Evolutionary conservation across 2,329 filamentous ascomycete species (phyloP).

Genomic region (Fusarium austroafricanum): DNA sequence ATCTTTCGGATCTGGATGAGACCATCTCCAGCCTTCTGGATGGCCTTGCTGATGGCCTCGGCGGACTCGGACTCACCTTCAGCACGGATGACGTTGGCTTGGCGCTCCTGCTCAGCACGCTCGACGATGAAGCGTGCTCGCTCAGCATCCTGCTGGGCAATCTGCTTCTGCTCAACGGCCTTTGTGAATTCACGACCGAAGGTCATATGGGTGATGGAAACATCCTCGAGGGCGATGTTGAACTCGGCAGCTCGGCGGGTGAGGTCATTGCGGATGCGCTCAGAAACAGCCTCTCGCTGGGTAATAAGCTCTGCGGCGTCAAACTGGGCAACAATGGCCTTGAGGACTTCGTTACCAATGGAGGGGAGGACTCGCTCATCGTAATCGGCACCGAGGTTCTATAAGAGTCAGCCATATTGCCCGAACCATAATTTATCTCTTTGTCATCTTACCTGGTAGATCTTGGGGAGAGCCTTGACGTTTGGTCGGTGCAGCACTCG

Average conservation of each 20-base stretch:
- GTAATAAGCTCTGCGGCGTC: slow-evolving; percentile 99
- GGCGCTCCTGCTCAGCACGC: slow-evolving; percentile 97
- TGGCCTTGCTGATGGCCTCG: slow-evolving; percentile 93
- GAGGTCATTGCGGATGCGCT: slow-evolving; percentile 92
- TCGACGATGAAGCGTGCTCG: slow-evolving; percentile 98
- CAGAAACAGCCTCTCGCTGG: slow-evolving; percentile 94
- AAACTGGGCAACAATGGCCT: slow-evolving; percentile 98
- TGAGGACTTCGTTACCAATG: slow-evolving; percentile 99
- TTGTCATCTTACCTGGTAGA: slow-evolving; percentile 82
- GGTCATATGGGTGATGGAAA: slow-evolving; percentile 99
- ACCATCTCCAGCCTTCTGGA: slow-evolving; percentile 92
- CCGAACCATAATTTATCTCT: neutral
- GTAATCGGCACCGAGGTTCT: slow-evolving; percentile 98
- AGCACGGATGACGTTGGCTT: slow-evolving; percentile 97
- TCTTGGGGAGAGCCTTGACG: slow-evolving; percentile 91
- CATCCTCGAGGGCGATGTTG: slow-evolving; percentile 98
- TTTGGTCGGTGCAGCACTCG: slow-evolving; percentile 95
- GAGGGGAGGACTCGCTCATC: slow-evolving; percentile 98
- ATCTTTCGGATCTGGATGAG: slow-evolving; percentile 97
- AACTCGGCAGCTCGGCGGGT: slow-evolving; percentile 94
- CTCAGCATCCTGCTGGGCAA: slow-evolving; percentile 98
- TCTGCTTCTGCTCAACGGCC: slow-evolving; percentile 99
- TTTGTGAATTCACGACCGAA: slow-evolving; percentile 99
- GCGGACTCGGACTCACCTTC: slow-evolving; percentile 98
- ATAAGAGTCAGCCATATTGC: slow-evolving; percentile 26